These are phyloP conservation scores for Lasiodiplodia sp. DNA, from an alignment of 2,329 filamentous ascomycete genomes.

Conservation along the genomic window DNA sequence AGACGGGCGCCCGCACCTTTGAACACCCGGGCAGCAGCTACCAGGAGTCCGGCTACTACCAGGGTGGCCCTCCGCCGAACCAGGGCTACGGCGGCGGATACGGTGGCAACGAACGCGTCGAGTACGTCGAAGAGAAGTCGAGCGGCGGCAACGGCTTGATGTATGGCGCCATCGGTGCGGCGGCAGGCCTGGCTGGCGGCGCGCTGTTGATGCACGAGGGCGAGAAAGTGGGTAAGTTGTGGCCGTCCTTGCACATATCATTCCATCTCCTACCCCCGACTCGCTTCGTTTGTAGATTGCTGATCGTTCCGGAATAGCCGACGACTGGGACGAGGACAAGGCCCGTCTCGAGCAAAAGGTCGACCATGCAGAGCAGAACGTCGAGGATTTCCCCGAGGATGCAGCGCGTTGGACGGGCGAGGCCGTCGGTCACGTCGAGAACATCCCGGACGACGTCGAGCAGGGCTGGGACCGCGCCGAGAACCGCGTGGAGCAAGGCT, in stretches of 20 bases:
- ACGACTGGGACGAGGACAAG: constrained; percentile 46
- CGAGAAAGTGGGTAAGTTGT: constrained; percentile 46
- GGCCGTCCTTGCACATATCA: neutral
- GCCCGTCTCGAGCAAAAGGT: constrained; percentile 37
- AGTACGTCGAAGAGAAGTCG: constrained; percentile 37
- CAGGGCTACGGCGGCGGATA: constrained; percentile 33
- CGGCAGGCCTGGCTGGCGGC: constrained; percentile 52
- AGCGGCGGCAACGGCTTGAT: constrained; percentile 38
- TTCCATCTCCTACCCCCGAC: neutral
- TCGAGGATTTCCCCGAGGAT: constrained; percentile 43
- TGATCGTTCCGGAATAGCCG: constrained; percentile 36
- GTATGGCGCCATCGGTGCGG: constrained; percentile 51
- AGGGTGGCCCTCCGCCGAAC: constrained; percentile 24
- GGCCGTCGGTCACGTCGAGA: constrained; percentile 43
- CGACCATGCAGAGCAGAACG: constrained; percentile 37
- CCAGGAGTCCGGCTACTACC: constrained; percentile 29
- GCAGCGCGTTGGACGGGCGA: constrained; percentile 33
- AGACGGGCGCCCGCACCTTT: constrained; percentile 54
- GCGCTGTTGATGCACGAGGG: constrained; percentile 56
- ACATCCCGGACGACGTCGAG: constrained; percentile 42
- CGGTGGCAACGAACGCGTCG: constrained; percentile 18
- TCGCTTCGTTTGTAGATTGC: neutral
- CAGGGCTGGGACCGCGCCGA: constrained; percentile 43
- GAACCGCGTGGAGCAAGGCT: constrained; percentile 38
- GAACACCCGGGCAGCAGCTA: constrained; percentile 43